A percentile compares a stretch with the other conserved stretches of the same genome.
Conservation (phyloP, 2,329 filamentous ascomycete species). For the Aureobasidium sp. region DNA sequence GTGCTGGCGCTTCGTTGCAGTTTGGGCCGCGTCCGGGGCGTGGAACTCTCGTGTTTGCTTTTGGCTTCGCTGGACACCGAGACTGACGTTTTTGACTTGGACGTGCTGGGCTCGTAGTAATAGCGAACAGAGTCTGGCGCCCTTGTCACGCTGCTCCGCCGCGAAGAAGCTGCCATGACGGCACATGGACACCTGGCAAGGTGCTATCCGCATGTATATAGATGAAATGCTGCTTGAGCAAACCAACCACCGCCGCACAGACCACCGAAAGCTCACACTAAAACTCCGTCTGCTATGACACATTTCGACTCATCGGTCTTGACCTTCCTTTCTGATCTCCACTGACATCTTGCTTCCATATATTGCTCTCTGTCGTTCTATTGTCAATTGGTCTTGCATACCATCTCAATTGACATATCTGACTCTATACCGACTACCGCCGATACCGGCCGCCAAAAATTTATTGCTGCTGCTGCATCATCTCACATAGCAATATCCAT, state of each 20-base stretch:
- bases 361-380: neutral
- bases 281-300: conserved; percentile 9
- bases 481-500: neutral
- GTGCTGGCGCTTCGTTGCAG: conserved; percentile 5
- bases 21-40: neutral
- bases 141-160: neutral
- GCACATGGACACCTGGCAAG: neutral
- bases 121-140: neutral
- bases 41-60: neutral
- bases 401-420: neutral
- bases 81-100: neutral
- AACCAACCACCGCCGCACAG: neutral
- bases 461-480: neutral
- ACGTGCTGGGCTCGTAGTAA: neutral
- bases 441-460: conserved; percentile 11
- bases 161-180: conserved; percentile 3
- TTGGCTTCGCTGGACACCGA: neutral
- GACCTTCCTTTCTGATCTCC: neutral
- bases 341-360: neutral
- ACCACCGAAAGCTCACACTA: neutral
- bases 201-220: neutral
- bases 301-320: conserved; percentile 9
- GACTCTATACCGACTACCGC: neutral
- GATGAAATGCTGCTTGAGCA: neutral
- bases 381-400: neutral